These are phyloP conservation scores for Dryas integrifolia DNA, from an alignment of 331 rosid species.

Conservation along the genomic window DNA sequence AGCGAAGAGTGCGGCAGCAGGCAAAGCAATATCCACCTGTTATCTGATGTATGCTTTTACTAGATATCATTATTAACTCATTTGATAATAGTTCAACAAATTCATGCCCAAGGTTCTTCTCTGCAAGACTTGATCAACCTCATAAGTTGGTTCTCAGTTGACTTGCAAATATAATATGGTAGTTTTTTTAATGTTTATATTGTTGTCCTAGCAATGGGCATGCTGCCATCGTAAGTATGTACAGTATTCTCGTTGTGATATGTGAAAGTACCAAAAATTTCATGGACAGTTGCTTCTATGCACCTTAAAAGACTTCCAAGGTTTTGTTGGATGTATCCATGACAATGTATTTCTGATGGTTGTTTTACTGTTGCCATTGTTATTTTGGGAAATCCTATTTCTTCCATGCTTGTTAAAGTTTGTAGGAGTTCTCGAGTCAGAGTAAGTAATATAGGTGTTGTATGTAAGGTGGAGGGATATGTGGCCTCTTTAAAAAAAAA, in stretches of 20 bases:
- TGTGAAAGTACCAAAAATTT: background rate
- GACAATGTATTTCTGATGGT: background rate
- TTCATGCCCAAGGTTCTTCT: background rate
- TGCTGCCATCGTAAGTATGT: background rate
- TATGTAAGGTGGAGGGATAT: background rate
- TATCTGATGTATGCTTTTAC: conserved; percentile 34
- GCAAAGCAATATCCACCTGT: conserved; percentile 76
- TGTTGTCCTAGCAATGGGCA: background rate
- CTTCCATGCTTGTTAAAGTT: too few relatives aligned
- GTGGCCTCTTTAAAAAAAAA: background rate
- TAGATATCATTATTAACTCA: background rate
- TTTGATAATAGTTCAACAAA: background rate
- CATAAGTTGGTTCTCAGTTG: background rate
- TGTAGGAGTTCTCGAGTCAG: background rate
- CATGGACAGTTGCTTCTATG: background rate
- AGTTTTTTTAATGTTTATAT: background rate
- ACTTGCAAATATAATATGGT: background rate
- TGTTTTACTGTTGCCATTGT: background rate
- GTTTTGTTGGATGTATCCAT: background rate
- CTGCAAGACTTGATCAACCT: conserved; percentile 7
- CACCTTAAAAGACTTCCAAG: background rate
- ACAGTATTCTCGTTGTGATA: background rate
- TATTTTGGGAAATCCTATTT: background rate
- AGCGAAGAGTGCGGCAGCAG: conserved; percentile 72
- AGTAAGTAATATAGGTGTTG: too few relatives aligned